phyloP scores from a whole-genome alignment of 768 basidiomycete genomes.

The Suillus occidentalis region DNA sequence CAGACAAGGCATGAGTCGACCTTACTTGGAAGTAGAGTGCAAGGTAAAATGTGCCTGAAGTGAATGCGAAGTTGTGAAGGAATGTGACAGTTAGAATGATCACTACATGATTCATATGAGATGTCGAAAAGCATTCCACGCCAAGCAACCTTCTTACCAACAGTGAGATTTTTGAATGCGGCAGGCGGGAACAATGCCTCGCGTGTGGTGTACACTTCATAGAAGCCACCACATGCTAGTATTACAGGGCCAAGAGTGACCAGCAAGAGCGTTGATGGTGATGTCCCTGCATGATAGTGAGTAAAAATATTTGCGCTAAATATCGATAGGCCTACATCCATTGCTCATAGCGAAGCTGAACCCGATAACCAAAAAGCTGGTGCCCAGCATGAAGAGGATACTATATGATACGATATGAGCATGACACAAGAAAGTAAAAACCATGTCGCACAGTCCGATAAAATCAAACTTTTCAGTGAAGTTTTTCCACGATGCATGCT shows the following conservation, averaged over 20 bases:
- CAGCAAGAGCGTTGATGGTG: conserved; percentile 58
- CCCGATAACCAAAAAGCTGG: conserved; percentile 72
- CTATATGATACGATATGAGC: conserved; percentile 39
- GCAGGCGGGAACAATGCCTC: conserved; percentile 72
- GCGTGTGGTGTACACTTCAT: conserved; percentile 65
- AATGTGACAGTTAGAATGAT: conserved; percentile 68
- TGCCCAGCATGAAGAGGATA: conserved; percentile 71
- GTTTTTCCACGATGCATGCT: conserved; percentile 54
- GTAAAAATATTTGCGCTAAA: conserved; percentile 2
- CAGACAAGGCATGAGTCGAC: conserved; percentile 6
- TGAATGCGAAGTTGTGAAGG: conserved; percentile 82
- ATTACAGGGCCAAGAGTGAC: conserved; percentile 56
- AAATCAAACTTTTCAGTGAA: conserved; percentile 70
- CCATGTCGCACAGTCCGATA: conserved; percentile 63
- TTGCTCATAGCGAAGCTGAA: conserved; percentile 71
- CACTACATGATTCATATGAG: conserved; percentile 39
- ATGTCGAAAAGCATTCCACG: conserved; percentile 9
- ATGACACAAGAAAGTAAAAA: conserved; percentile 15
- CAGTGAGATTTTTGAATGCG: conserved; percentile 58
- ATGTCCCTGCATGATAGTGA: conserved; percentile 50
- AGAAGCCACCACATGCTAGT: conserved; percentile 59
- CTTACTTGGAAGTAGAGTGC: conserved; percentile 80
- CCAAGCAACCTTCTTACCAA: conserved; percentile 42
- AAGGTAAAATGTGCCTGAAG: conserved; percentile 83
- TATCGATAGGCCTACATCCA: conserved; percentile 55